A percentile compares a stretch with the other conserved stretches of the same genome.
Evolutionary conservation across 2,329 filamentous ascomycete species (phyloP).

Genomic region (Coniella vitis): DNA sequence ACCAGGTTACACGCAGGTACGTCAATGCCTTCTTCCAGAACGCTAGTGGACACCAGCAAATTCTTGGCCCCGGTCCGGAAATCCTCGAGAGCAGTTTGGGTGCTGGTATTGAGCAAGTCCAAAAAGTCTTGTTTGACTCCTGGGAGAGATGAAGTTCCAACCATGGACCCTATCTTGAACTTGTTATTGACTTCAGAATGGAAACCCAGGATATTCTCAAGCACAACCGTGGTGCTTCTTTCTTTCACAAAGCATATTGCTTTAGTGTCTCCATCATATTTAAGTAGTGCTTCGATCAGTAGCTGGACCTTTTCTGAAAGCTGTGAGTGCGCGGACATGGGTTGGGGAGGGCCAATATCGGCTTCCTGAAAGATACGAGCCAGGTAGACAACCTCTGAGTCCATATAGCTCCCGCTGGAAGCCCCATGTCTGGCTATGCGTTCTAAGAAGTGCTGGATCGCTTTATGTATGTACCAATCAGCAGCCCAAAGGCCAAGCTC

Average conservation of each 20-base stretch:
- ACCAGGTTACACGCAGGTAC: conserved; percentile 58
- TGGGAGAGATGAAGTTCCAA: conserved; percentile 41
- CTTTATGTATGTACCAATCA: conserved; percentile 55
- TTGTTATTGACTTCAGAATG: conserved; percentile 40
- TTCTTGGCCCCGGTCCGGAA: conserved; percentile 51
- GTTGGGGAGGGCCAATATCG: not conserved
- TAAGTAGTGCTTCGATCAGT: conserved; percentile 47
- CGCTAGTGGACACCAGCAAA: conserved; percentile 55
- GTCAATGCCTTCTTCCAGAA: conserved; percentile 63
- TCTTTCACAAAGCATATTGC: conserved; percentile 65
- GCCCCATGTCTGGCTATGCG: conserved; percentile 18
- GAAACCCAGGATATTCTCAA: conserved; percentile 49
- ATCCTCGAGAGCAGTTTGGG: conserved; percentile 33
- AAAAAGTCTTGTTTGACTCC: conserved; percentile 33
- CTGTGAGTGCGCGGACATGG: conserved; percentile 12
- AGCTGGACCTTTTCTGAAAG: conserved; percentile 52
- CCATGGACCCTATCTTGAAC: conserved; percentile 47
- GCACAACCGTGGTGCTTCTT: conserved; percentile 51
- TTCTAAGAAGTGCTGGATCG: conserved; percentile 31
- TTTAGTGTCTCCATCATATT: conserved; percentile 34
- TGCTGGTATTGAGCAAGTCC: conserved; percentile 25
- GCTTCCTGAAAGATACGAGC: conserved; percentile 31
- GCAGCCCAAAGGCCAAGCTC: conserved; percentile 64
- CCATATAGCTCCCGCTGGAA: conserved; percentile 34
- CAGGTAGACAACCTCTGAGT: conserved; percentile 51